Percentiles rank a stretch among this genome's conserved stretches.
Evolutionary conservation across 768 basidiomycete species (phyloP).

Genomic region (Chiua virens): DNA sequence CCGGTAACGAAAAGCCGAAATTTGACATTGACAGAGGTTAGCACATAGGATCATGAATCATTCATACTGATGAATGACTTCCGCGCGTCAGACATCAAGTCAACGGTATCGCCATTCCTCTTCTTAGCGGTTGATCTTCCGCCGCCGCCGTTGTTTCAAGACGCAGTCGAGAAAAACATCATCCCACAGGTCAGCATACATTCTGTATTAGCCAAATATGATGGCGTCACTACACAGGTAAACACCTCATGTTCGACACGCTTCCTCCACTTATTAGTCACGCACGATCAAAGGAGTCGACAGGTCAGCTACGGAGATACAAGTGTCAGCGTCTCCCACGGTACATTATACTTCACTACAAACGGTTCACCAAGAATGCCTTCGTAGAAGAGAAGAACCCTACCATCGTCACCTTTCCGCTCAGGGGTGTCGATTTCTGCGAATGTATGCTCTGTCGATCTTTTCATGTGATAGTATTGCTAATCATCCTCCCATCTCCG

Average conservation of each 20-base stretch:
- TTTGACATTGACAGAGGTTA: constrained; percentile 95
- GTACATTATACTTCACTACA: constrained; percentile 93
- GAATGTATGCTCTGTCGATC: constrained; percentile 67
- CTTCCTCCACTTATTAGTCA: constrained; percentile 11
- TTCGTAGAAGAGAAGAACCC: constrained; percentile 99
- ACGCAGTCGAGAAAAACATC: constrained; percentile 95
- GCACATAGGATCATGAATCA: constrained; percentile 17
- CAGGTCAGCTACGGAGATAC: constrained; percentile 82
- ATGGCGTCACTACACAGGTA: constrained; percentile 88
- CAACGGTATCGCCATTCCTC: constrained; percentile 84
- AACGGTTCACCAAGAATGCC: constrained; percentile 92
- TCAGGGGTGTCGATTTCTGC: constrained; percentile 87
- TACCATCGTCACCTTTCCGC: constrained; percentile 96
- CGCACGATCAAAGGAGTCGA: constrained; percentile 63
- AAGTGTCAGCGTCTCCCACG: constrained; percentile 88
- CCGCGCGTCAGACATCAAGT: constrained; percentile 71
- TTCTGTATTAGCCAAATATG: constrained; percentile 89
- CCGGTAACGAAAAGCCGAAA: constrained; percentile 75
- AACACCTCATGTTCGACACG: constrained; percentile 26
- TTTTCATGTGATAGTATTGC: constrained; percentile 19
- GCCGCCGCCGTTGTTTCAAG: constrained; percentile 96
- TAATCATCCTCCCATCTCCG: constrained; percentile 20
- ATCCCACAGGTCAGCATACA: constrained; percentile 96
- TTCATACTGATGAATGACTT: constrained; percentile 22
- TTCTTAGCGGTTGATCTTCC: constrained; percentile 96